These are phyloP conservation scores for Isoetes taiwanensis DNA, from an alignment of 75 land plant genomes.

Conservation along the genomic window DNA sequence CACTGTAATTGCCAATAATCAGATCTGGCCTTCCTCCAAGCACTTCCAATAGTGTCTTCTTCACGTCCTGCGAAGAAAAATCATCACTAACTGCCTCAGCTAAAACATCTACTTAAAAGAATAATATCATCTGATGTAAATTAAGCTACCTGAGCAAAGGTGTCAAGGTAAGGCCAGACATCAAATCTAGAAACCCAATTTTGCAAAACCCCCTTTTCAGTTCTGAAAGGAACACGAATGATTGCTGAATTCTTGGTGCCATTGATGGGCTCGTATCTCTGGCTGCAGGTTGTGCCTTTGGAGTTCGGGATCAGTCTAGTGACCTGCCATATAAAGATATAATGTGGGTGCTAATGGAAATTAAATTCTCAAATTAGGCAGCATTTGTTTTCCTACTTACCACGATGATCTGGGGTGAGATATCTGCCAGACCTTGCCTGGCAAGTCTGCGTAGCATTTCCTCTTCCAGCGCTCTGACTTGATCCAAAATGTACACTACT, in stretches of 20 bases:
- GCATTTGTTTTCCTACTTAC: constrained; percentile 23
- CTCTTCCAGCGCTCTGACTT: constrained; percentile 70
- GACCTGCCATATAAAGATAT: constrained; percentile 27
- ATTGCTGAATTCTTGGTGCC: constrained; percentile 49
- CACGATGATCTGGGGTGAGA: constrained; percentile 66
- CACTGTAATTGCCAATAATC: constrained; percentile 70
- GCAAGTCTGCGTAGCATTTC: constrained; percentile 51
- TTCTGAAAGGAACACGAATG: constrained; percentile 51
- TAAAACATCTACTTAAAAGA: too few relatives aligned
- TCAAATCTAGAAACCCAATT: constrained; percentile 82
- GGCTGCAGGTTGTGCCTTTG: constrained; percentile 60
- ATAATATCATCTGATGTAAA: too few relatives aligned
- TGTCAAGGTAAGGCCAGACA: constrained; percentile 63
- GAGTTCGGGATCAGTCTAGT: constrained; percentile 77
- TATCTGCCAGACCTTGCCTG: constrained; percentile 51
- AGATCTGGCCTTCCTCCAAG: constrained; percentile 67
- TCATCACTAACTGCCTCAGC: too few relatives aligned
- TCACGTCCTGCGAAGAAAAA: constrained; percentile 68
- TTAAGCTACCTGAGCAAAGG: constrained; percentile 59
- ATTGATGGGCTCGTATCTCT: constrained; percentile 43
- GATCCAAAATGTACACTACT: constrained; percentile 88
- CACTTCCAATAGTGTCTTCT: constrained; percentile 29
- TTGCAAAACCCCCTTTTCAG: constrained; percentile 33
- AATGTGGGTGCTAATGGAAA: too few relatives aligned
- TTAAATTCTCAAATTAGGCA: not conserved